These are phyloP conservation scores for Nothophoma quercina DNA, from an alignment of 2,329 filamentous ascomycete genomes.

Conservation along the genomic window DNA sequence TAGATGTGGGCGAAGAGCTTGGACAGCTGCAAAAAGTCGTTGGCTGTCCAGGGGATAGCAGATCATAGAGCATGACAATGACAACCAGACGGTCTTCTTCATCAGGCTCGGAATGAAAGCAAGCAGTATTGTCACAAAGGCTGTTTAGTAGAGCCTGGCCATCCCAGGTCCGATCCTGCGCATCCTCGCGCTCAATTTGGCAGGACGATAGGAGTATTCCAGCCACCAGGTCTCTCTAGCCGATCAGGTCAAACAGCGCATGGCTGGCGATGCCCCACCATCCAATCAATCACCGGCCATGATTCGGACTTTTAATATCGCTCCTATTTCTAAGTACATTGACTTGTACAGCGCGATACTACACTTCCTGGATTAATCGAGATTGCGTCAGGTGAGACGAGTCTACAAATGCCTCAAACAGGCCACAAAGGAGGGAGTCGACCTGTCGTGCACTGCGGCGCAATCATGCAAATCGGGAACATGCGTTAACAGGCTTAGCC, in stretches of 20 bases:
- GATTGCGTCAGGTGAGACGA: conserved; percentile 2
- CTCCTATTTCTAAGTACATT: background rate
- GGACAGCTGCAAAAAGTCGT: background rate
- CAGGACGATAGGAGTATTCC: background rate
- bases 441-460: background rate
- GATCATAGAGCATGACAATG: background rate
- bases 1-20: background rate
- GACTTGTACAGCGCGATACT: background rate
- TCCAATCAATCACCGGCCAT: background rate
- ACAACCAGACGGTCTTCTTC: background rate
- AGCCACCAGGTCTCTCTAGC: background rate
- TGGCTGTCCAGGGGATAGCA: background rate
- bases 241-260: background rate
- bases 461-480: background rate
- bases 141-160: background rate
- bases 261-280: conserved; percentile 1
- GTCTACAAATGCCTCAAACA: background rate
- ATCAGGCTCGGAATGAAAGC: background rate
- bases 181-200: background rate
- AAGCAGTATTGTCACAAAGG: background rate
- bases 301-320: background rate
- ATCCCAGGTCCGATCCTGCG: background rate
- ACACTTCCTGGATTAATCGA: background rate
- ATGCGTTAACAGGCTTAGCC: background rate
- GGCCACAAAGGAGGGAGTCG: background rate